A percentile compares a stretch with the other conserved stretches of the same genome.
These are phyloP conservation scores for Megacollybia marginata DNA, from an alignment of 768 basidiomycete species.

Conservation along the genomic window DNA sequence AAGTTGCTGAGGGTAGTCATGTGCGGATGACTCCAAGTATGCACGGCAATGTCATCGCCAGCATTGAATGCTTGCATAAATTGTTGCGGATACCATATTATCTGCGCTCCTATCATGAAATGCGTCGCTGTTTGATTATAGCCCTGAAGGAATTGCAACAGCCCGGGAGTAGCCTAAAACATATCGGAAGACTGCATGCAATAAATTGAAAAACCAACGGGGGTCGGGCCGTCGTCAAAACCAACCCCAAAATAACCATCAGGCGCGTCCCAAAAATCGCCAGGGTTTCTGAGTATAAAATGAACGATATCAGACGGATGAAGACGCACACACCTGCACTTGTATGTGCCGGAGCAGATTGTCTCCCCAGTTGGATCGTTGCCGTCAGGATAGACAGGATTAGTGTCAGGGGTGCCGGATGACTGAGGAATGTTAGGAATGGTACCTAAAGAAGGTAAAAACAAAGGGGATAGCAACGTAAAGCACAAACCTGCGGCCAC, in stretches of 20 bases:
- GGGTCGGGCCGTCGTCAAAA: conserved; percentile 79
- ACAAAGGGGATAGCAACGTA: too few relatives aligned
- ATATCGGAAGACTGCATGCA: conserved; percentile 4
- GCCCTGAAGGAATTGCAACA: conserved; percentile 61
- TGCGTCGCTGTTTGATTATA: conserved; percentile 73
- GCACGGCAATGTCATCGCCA: conserved; percentile 41
- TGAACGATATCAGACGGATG: background rate
- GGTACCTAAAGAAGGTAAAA: conserved; percentile 15
- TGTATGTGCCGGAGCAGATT: conserved; percentile 74
- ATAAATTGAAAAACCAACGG: conserved; percentile 19
- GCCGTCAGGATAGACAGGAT: conserved; percentile 40
- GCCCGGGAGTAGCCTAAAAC: conserved; percentile 25
- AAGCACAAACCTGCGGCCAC: conserved; percentile 38
- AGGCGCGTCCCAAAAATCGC: conserved; percentile 75
- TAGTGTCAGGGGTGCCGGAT: conserved; percentile 24
- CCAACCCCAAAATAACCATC: conserved; percentile 54
- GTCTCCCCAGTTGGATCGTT: conserved; percentile 34
- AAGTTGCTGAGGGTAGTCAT: conserved; percentile 74
- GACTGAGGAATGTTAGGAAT: conserved; percentile 65
- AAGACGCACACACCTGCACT: conserved; percentile 30
- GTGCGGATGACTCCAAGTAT: conserved; percentile 71
- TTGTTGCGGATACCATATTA: conserved; percentile 45
- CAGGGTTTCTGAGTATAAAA: conserved; percentile 22
- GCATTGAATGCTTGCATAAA: conserved; percentile 48
- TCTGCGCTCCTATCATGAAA: conserved; percentile 65